phyloP scores from a whole-genome alignment of 805 yeast genomes.

The Huiozyma naganishii region DNA sequence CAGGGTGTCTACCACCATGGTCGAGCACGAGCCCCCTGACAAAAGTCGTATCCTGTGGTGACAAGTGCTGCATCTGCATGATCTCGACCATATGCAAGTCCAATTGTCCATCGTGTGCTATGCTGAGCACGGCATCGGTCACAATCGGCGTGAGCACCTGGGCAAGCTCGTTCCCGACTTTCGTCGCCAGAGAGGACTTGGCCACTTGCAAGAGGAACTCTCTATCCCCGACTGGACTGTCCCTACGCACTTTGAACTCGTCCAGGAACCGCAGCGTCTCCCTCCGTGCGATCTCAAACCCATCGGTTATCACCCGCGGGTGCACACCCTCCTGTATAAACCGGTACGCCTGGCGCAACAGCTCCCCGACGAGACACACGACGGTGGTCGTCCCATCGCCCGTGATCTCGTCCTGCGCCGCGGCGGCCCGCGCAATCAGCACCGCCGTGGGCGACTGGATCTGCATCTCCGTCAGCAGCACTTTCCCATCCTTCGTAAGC shows the following conservation, averaged over 20 bases:
- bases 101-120: slow-evolving; percentile 34
- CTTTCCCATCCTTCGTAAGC: slow-evolving; percentile 95
- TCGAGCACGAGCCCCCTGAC: slow-evolving; percentile 87
- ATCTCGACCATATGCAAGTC: slow-evolving; percentile 97
- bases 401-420: slow-evolving; percentile 98
- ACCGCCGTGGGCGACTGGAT: slow-evolving; percentile 86
- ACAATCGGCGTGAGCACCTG: slow-evolving; percentile 86
- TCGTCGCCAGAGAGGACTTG: slow-evolving; percentile 77
- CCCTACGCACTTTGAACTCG: slow-evolving; percentile 41
- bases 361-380: slow-evolving; percentile 85
- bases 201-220: slow-evolving; percentile 89
- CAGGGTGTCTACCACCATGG: slow-evolving; percentile 98
- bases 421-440: slow-evolving; percentile 92
- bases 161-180: slow-evolving; percentile 66
- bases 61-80: slow-evolving; percentile 94
- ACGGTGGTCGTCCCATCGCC: slow-evolving; percentile 99
- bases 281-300: slow-evolving; percentile 82
- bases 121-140: slow-evolving; percentile 87
- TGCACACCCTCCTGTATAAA: slow-evolving; percentile 89
- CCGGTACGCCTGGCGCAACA: slow-evolving; percentile 88
- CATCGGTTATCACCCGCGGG: slow-evolving; percentile 89
- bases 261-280: slow-evolving; percentile 63
- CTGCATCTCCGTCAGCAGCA: slow-evolving; percentile 89
- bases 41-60: slow-evolving; percentile 72
- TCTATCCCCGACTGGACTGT: slow-evolving; percentile 46